Evolutionary conservation across 352 stramenopile genomes (phyloP), one percentile per base, ranked within the genome.

Genomic region (Phytopythium delawarense): DNA sequence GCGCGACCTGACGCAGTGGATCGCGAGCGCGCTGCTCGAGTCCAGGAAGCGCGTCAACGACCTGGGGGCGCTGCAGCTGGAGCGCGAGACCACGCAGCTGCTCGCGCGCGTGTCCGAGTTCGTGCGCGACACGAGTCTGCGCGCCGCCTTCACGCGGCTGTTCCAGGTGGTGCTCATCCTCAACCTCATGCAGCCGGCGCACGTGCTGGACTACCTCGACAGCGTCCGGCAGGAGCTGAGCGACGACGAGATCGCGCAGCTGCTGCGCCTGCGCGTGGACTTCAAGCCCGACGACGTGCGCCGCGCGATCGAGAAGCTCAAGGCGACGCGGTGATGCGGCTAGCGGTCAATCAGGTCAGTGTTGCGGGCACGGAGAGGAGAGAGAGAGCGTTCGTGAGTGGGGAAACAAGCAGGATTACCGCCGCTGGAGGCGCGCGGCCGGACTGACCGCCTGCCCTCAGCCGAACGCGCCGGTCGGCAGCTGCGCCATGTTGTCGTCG

Each of bases 121-220:
- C 13, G 80, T 85, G 11, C 62, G 70, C 13, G 66, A 84, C 5
- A 81, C 75, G 63, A 91, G 79, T 67, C 61, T 94, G 37, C 79
- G 81, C 34, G 65, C 62, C 9, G 66, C 78, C 12, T 95, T 93
- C 63, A 93, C 81, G 16, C 72, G 84, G 39, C 71, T 93, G 2
- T 91, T 93, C 61, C 82, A 95, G 62, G 49, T 93, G 39, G 79
- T 88, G 45, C 82, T 92, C 12, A 74, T 95, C 25, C 66, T 95
- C 40, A 95, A 93, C 62, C 63, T 95, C n/a, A 74, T 88, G 70
- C 76, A 91, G 48, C 84, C 86, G 6, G 69, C 50, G 18, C 82
- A 95, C 59, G 73, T 95, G 4, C 56, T 89, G 20, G 83, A 91
- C 56, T 93, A 90, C 61, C 61, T 81, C 4, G 65, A 78, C 37